A percentile compares a stretch with the other conserved stretches of the same genome.
Conservation (phyloP, 495 filamentous ascomycete species). For the Lasiosphaeris hirsuta region DNA sequence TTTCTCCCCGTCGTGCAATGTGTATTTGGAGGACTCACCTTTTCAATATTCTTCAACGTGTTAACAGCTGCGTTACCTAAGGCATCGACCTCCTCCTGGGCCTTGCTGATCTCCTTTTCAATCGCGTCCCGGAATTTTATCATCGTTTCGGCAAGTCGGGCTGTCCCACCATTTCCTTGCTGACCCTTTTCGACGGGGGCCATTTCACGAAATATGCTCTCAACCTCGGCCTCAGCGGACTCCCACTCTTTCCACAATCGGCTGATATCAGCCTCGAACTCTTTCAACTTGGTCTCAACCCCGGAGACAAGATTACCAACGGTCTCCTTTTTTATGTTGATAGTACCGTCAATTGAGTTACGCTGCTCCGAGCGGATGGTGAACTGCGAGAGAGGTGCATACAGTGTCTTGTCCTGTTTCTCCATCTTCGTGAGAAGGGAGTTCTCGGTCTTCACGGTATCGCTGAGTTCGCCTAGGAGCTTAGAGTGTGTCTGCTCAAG, state of each 20-base stretch:
- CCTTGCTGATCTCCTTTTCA: conserved; percentile 15
- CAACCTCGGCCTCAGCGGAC: conserved; percentile 26
- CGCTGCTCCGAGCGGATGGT: conserved; percentile 15
- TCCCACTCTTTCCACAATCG: conserved; percentile 20
- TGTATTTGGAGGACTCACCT: conserved; percentile 8
- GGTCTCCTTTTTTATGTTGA: conserved; percentile 11
- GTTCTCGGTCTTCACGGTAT: conserved; percentile 11
- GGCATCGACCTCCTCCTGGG: conserved; percentile 11
- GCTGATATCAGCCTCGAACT: conserved; percentile 22
- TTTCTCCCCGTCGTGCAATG: neutral
- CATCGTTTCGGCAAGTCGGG: conserved; percentile 2
- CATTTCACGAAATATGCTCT: conserved; percentile 18
- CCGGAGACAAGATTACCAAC: conserved; percentile 21
- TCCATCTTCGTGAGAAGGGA: conserved; percentile 18
- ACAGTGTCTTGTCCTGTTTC: conserved; percentile 8
- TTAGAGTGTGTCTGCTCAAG: conserved; percentile 20
- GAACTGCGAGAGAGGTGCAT: conserved; percentile 9
- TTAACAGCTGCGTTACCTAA: conserved; percentile 15
- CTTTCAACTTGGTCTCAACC: conserved; percentile 19
- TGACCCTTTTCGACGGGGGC: neutral
- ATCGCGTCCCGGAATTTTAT: conserved; percentile 10
- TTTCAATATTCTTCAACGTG: conserved; percentile 21
- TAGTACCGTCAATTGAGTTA: conserved; percentile 4
- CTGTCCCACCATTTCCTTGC: conserved; percentile 1
- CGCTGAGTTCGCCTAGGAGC: conserved; percentile 13